Percentiles rank a stretch among this genome's conserved stretches.
Conservation (phyloP, 805 yeast genomes). For the Pichia deserticola region DNA sequence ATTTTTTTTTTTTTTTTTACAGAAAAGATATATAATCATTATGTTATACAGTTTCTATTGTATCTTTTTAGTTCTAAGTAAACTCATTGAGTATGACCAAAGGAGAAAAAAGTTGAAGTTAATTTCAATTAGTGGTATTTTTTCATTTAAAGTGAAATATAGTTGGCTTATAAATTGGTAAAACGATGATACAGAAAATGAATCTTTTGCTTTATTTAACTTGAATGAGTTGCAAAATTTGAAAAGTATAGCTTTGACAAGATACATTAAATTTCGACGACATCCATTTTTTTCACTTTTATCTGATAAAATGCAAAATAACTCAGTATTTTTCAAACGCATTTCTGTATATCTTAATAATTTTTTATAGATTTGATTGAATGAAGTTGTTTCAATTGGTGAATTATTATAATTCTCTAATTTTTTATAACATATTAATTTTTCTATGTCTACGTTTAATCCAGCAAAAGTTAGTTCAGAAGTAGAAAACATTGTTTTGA, state of each 20-base stretch:
- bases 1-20: neutral
- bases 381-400: slow-evolving; percentile 9
- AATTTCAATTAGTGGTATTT: neutral
- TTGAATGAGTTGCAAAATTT: slow-evolving; percentile 16
- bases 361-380: slow-evolving; percentile 16
- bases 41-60: neutral
- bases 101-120: neutral
- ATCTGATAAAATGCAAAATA: slow-evolving; percentile 16
- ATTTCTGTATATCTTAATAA: slow-evolving; percentile 4
- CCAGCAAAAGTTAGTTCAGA: slow-evolving; percentile 35
- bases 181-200: slow-evolving; percentile 3
- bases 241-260: slow-evolving; percentile 14
- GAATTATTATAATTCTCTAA: slow-evolving; percentile 9
- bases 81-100: neutral
- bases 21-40: neutral
- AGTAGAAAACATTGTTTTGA: slow-evolving; percentile 29
- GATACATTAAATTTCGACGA: slow-evolving; percentile 11
- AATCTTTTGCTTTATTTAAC: slow-evolving; percentile 7
- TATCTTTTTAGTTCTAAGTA: slow-evolving; percentile 2
- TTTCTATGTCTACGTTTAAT: slow-evolving; percentile 27
- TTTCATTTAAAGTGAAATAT: neutral
- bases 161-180: slow-evolving; percentile 4
- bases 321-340: neutral
- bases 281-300: slow-evolving; percentile 12
- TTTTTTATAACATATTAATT: slow-evolving; percentile 31